Evolutionary conservation across 2,329 filamentous ascomycete genomes (phyloP), one percentile per base, ranked within the genome.

Genomic region (Beauveria sp.): DNA sequence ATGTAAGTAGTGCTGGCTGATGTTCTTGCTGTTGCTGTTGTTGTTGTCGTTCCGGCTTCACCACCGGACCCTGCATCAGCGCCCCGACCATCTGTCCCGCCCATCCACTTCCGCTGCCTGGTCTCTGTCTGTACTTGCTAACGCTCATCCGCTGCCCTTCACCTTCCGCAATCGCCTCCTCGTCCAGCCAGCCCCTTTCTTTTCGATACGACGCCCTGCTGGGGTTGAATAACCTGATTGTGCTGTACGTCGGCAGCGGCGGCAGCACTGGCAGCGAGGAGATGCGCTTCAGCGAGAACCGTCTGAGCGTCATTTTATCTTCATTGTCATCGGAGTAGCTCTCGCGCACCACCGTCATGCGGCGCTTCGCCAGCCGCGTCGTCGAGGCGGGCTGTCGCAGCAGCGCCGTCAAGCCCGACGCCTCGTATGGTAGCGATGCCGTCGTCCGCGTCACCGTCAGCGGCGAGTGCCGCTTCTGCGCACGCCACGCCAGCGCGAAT

Each of bases 121-220:
- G 69, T 74, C 43, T 43, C 48, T 40, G 46, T 10, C 46, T 42
- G 8, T 28, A 50, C 56, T 31, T 22, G 45, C n/a, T 4, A 28
- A 24, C 20, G 20, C 10, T 16, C 43, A 12, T n/a, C 20, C n/a
- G 31, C 34, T 3, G 20, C n/a, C n/a, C 20, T 16, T 5, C 45
- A 31, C 38, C 22, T 4, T 79, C 5, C 79, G 62, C 81, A n/a
- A 80, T 70, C 60, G 74, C 76, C 55, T 83, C 79, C 65, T 81
- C 80, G 62, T 81, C 79, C 31, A 81, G 77, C 79, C 79, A 83
- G 20, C 74, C 76, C 50, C 63, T 67, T 57, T 70, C 70, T 9
- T 67, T 55, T 20, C 66, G 66, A 69, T 61, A 68, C 62, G 51
- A 64, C 54, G 50, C 67, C 65, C 31, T 71, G 69, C 50, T 64